Conservation (phyloP, 2,329 filamentous ascomycete species). For the Aspergillus fumigatus region DNA sequence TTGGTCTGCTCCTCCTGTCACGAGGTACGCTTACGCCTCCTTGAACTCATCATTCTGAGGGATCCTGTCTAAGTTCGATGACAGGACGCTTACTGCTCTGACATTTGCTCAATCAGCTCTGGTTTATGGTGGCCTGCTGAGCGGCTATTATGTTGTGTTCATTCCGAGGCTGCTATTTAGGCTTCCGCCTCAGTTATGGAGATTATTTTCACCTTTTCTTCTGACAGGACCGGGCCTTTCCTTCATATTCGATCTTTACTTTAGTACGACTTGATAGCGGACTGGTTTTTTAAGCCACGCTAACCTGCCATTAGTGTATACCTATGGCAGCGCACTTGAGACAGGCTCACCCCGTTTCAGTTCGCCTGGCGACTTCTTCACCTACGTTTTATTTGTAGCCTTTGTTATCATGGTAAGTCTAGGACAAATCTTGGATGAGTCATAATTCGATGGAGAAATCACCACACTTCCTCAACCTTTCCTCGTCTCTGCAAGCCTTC, state of each 20-base stretch:
- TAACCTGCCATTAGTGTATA: conserved; percentile 57
- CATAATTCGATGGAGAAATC: conserved; percentile 11
- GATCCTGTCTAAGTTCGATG: conserved; percentile 38
- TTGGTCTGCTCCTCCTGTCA: conserved; percentile 62
- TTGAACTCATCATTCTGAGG: background rate
- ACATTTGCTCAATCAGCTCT: conserved; percentile 60
- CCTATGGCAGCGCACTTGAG: conserved; percentile 72
- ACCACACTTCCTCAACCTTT: conserved; percentile 2
- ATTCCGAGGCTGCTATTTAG: conserved; percentile 49
- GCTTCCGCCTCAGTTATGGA: conserved; percentile 58
- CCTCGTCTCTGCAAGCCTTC: conserved; percentile 18
- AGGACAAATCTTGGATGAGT: conserved; percentile 17
- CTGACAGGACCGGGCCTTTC: conserved; percentile 52
- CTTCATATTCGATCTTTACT: conserved; percentile 71
- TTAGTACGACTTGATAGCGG: conserved; percentile 46
- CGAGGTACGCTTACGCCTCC: conserved; percentile 49
- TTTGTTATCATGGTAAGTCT: conserved; percentile 71
- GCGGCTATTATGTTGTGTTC: conserved; percentile 51
- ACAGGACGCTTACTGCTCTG: conserved; percentile 63
- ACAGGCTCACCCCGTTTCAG: conserved; percentile 65
- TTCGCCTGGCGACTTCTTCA: conserved; percentile 71
- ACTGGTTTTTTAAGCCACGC: conserved; percentile 17
- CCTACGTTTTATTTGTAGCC: conserved; percentile 72
- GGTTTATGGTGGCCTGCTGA: conserved; percentile 56
- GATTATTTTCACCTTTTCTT: conserved; percentile 55